These are phyloP conservation scores for Suillus alpinus DNA, from an alignment of 768 basidiomycete species.

Conservation along the genomic window DNA sequence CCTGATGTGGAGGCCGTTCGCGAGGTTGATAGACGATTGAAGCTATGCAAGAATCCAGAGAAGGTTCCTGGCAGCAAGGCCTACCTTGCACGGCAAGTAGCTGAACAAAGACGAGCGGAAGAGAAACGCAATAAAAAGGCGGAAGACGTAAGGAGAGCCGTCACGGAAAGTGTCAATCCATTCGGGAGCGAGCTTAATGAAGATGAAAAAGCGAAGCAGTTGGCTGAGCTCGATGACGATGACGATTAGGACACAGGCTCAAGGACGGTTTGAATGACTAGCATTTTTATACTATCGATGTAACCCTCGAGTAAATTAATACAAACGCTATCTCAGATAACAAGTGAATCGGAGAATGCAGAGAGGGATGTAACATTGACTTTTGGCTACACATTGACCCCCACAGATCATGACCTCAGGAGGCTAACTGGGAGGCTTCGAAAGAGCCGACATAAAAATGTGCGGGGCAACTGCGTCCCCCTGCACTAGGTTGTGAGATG, in stretches of 20 bases:
- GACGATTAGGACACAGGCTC: constrained; percentile 35
- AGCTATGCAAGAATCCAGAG: constrained; percentile 92
- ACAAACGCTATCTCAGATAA: constrained; percentile 19
- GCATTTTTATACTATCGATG: constrained; percentile 12
- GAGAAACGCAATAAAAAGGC: constrained; percentile 69
- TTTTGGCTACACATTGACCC: constrained; percentile 70
- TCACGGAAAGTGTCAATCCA: constrained; percentile 56
- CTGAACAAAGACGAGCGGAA: constrained; percentile 66
- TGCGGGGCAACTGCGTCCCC: neutral
- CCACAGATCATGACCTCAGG: constrained; percentile 38
- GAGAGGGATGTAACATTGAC: constrained; percentile 19
- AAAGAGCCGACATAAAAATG: constrained; percentile 42
- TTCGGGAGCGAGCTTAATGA: constrained; percentile 59
- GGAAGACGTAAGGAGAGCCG: constrained; percentile 40
- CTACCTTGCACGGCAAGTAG: constrained; percentile 68
- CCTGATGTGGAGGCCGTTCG: constrained; percentile 84
- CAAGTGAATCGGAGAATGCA: constrained; percentile 19
- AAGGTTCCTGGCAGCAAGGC: constrained; percentile 90
- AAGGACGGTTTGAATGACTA: neutral
- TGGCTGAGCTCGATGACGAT: constrained; percentile 51
- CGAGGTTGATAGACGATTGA: constrained; percentile 84
- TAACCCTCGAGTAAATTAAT: constrained; percentile 14
- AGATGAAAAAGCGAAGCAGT: constrained; percentile 22
- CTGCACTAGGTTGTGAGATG: neutral
- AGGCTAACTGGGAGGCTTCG: constrained; percentile 51